Evolutionary conservation across 2,329 filamentous ascomycete genomes (phyloP).

Genomic region (Cucurbitaria berberidis): DNA sequence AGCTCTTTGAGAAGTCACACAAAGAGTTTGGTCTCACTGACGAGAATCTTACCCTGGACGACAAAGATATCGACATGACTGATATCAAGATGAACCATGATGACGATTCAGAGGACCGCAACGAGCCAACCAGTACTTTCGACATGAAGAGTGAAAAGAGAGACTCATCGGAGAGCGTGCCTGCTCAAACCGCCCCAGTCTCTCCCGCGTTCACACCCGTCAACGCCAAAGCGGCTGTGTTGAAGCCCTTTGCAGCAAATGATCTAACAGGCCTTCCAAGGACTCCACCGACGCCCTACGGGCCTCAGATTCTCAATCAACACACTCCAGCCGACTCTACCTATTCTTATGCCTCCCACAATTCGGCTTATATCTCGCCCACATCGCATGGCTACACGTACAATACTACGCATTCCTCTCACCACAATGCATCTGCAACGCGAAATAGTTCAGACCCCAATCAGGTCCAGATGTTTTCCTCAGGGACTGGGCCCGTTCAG

Average conservation of each 20-base stretch:
- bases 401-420: neutral
- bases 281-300: neutral
- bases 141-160: slow-evolving; percentile 10
- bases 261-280: neutral
- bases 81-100: slow-evolving; percentile 23
- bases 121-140: neutral
- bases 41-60: slow-evolving; percentile 5
- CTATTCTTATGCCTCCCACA: neutral
- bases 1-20: slow-evolving; percentile 24
- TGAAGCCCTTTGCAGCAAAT: neutral
- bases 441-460: neutral
- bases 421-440: neutral
- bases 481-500: neutral
- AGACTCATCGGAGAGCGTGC: neutral
- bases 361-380: neutral
- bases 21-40: slow-evolving; percentile 28
- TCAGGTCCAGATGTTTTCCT: neutral
- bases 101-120: slow-evolving; percentile 18
- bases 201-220: neutral
- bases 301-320: neutral
- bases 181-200: neutral
- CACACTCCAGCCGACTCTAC: neutral
- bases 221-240: neutral
- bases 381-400: neutral
- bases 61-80: slow-evolving; percentile 14